These are phyloP conservation scores for Aspergillus mulundensis DNA, from an alignment of 495 filamentous ascomycete genomes.

Conservation along the genomic window DNA sequence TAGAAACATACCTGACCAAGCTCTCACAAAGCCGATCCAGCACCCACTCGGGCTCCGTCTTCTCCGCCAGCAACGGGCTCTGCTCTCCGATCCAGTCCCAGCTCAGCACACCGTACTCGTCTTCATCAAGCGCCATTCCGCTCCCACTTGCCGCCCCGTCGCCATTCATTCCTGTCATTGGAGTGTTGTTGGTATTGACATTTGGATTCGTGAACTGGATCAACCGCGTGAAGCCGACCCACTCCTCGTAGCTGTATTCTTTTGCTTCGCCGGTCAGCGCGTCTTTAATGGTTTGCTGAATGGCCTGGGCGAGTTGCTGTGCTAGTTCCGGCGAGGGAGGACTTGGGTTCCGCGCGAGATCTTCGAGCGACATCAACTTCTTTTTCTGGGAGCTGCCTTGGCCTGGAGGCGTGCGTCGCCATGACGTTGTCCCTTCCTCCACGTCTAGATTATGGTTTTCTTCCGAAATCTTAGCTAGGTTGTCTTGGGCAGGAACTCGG, in stretches of 20 bases:
- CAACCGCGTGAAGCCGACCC: constrained; percentile 57
- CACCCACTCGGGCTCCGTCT: constrained; percentile 58
- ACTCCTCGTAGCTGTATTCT: constrained; percentile 59
- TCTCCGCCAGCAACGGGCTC: constrained; percentile 54
- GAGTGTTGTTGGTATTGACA: constrained; percentile 5
- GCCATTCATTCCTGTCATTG: no score
- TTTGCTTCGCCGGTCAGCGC: constrained; percentile 16
- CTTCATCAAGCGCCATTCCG: constrained; percentile 27
- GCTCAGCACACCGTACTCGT: constrained; percentile 53
- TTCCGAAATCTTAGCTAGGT: no score
- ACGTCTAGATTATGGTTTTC: no score
- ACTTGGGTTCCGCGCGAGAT: constrained; percentile 32
- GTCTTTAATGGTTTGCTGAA: constrained; percentile 25
- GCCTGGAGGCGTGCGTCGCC: no score
- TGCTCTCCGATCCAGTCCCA: constrained; percentile 69
- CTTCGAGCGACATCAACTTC: constrained; percentile 26
- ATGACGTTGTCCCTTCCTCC: no score
- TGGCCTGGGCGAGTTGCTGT: constrained; percentile 50
- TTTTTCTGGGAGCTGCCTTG: no score
- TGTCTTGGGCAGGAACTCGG: no score
- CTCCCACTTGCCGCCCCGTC: no score
- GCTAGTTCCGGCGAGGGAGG: constrained; percentile 33
- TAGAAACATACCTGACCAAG: constrained; percentile 50
- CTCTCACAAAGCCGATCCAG: constrained; percentile 57
- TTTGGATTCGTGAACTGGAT: constrained; percentile 53